Percentiles rank a stretch among this genome's conserved stretches.
Conservation (phyloP, 2,329 filamentous ascomycete genomes). For the Monosporascus sp. region DNA sequence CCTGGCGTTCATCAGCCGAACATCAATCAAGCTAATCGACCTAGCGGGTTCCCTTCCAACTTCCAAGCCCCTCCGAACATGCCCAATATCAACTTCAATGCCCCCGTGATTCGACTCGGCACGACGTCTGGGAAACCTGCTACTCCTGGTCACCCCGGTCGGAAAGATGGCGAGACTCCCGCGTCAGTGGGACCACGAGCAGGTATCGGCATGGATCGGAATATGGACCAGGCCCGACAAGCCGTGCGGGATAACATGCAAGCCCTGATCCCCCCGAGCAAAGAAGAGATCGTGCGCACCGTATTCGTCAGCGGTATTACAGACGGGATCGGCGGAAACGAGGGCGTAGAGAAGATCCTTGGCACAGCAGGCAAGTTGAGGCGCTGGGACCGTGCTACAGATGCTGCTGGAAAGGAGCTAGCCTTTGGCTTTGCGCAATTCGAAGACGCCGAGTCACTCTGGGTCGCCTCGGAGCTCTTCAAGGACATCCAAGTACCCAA, state of each 20-base stretch:
- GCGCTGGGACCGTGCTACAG: slow-evolving; percentile 76
- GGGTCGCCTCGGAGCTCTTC: slow-evolving; percentile 78
- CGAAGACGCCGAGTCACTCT: slow-evolving; percentile 83
- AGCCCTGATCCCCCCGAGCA: slow-evolving; percentile 72
- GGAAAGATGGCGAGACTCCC: slow-evolving; percentile 40
- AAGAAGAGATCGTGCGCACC: slow-evolving; percentile 86
- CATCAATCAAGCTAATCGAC: slow-evolving; percentile 70
- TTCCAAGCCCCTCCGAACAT: slow-evolving; percentile 89
- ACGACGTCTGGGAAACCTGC: slow-evolving; percentile 64
- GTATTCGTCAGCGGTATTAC: slow-evolving; percentile 87
- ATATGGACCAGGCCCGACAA: slow-evolving; percentile 61
- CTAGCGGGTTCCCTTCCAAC: slow-evolving; percentile 71
- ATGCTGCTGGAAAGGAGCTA: slow-evolving; percentile 62
- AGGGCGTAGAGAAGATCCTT: slow-evolving; percentile 73
- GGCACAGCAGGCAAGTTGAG: slow-evolving; percentile 71
- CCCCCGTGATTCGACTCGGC: slow-evolving; percentile 89
- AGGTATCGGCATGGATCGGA: slow-evolving; percentile 57
- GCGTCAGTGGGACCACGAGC: slow-evolving; percentile 34
- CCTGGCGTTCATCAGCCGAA: slow-evolving; percentile 73
- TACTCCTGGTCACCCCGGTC: slow-evolving; percentile 31
- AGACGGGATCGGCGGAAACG: slow-evolving; percentile 69
- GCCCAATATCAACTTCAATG: slow-evolving; percentile 97
- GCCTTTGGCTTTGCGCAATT: slow-evolving; percentile 95
- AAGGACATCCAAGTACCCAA: slow-evolving; percentile 75
- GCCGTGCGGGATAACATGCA: slow-evolving; percentile 63